Percentiles rank a stretch among this genome's conserved stretches.
Evolutionary conservation across 1,139 yeast species (phyloP).

Genomic region (Zygosaccharomyces sapae): DNA sequence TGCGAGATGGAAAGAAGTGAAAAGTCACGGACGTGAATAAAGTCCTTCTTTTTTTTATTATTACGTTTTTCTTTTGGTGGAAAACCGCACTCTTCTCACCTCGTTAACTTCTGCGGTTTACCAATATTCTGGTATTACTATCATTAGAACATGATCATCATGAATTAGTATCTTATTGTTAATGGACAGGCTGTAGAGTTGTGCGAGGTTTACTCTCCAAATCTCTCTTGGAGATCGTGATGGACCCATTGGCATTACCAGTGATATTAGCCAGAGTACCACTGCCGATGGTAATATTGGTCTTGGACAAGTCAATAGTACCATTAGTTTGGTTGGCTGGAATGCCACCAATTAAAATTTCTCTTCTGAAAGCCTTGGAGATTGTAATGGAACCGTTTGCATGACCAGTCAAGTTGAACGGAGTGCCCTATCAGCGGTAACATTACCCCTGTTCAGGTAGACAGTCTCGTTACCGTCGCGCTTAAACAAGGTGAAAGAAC

Average conservation of each 20-base stretch:
- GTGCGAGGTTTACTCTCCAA: not conserved
- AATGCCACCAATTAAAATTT: not conserved
- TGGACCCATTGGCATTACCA: slow-evolving; percentile 4
- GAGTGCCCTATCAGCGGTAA: not conserved
- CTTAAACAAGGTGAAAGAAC: slow-evolving; percentile 3
- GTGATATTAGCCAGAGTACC: not conserved
- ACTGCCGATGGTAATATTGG: slow-evolving; percentile 1
- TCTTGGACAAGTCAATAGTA: not conserved
- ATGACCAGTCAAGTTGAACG: not conserved
- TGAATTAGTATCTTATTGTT: not conserved
- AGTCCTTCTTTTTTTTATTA: not conserved
- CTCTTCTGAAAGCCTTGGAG: not conserved
- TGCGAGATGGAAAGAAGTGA: not conserved
- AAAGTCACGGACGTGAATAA: too few relatives aligned
- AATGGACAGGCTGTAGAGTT: not conserved
- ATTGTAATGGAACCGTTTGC: slow-evolving; percentile 3
- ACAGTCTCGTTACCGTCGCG: not conserved
- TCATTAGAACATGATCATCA: not conserved
- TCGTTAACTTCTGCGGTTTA: not conserved
- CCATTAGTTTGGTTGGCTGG: not conserved
- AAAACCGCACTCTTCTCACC: too few relatives aligned
- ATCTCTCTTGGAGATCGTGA: slow-evolving; percentile 1
- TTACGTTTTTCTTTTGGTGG: too few relatives aligned
- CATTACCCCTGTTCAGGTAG: not conserved
- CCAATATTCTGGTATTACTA: not conserved